These are phyloP conservation scores for Filosporella fistucella DNA, from an alignment of 495 filamentous ascomycete genomes.

Conservation along the genomic window DNA sequence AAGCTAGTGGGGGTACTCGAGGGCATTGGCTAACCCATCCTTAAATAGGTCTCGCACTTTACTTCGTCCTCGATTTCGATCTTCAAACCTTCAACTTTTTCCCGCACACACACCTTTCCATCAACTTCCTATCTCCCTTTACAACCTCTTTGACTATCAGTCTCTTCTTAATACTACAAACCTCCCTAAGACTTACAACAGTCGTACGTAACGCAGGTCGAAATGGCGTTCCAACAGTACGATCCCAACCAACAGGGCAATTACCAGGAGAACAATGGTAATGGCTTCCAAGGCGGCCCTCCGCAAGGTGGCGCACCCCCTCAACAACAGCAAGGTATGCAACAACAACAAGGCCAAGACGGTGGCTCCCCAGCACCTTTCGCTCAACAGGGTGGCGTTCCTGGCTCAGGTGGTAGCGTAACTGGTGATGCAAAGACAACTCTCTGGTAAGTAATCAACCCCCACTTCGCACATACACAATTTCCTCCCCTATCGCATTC, in stretches of 20 bases:
- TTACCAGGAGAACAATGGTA: conserved; percentile 20
- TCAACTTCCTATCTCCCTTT: neutral
- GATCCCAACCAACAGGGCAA: conserved; percentile 22
- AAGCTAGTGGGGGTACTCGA: neutral
- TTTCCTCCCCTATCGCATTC: neutral
- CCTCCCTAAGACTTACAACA: too few relatives aligned
- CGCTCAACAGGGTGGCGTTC: conserved; percentile 25
- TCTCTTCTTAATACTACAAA: neutral
- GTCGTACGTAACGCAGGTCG: neutral
- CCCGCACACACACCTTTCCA: neutral
- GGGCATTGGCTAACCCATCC: too few relatives aligned
- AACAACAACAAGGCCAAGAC: conserved; percentile 42
- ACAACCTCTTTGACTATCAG: neutral
- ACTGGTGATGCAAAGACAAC: conserved; percentile 70
- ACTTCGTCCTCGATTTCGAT: neutral
- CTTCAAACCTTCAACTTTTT: neutral
- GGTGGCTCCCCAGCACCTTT: conserved; percentile 34
- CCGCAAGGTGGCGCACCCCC: conserved; percentile 38
- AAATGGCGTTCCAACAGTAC: conserved; percentile 18
- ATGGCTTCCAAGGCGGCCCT: conserved; percentile 12
- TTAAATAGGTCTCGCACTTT: conserved; percentile 1
- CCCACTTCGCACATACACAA: neutral
- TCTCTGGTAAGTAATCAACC: conserved; percentile 61
- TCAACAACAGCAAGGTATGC: conserved; percentile 53
- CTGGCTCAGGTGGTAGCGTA: conserved; percentile 41